A percentile compares a stretch with the other conserved stretches of the same genome.
Conservation (phyloP, 768 basidiomycete species). For the Royoungia palumana region DNA sequence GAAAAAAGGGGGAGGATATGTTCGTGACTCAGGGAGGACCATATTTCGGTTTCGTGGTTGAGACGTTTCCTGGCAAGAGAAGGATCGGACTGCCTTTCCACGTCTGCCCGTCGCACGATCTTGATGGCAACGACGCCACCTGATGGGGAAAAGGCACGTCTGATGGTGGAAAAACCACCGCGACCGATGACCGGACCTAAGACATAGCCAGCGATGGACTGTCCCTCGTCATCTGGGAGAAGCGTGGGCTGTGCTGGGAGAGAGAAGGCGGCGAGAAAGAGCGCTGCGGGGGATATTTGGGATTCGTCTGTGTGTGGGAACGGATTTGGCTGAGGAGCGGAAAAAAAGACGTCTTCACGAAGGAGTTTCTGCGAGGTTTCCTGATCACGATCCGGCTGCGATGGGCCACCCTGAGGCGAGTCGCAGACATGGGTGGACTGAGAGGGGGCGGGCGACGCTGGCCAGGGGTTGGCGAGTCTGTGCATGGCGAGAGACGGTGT, state of each 20-base stretch:
- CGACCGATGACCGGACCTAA: slow-evolving; percentile 74
- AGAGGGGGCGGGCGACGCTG: not conserved
- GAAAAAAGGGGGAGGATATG: slow-evolving; percentile 84
- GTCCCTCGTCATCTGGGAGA: slow-evolving; percentile 64
- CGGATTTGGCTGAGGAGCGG: not conserved
- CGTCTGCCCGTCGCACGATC: slow-evolving; percentile 63
- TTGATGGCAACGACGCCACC: slow-evolving; percentile 81
- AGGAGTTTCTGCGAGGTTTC: slow-evolving; percentile 17
- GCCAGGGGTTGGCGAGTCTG: slow-evolving; percentile 11
- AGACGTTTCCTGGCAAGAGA: slow-evolving; percentile 50
- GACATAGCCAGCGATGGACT: slow-evolving; percentile 64
- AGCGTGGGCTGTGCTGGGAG: slow-evolving; percentile 34
- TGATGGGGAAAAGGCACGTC: slow-evolving; percentile 58
- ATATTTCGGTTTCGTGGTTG: slow-evolving; percentile 67
- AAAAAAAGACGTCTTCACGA: not conserved
- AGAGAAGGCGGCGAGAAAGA: slow-evolving; percentile 67
- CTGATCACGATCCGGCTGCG: slow-evolving; percentile 29
- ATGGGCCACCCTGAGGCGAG: not conserved
- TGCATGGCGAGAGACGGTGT: slow-evolving; percentile 7
- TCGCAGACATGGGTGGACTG: slow-evolving; percentile 3
- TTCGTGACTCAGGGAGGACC: slow-evolving; percentile 78
- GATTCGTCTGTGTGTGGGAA: slow-evolving; percentile 13
- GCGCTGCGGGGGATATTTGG: slow-evolving; percentile 62
- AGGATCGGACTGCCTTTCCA: slow-evolving; percentile 51
- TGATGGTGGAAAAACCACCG: slow-evolving; percentile 80